phyloP scores from a whole-genome alignment of 805 yeast species.

The Wickerhamomyces canadensis region DNA sequence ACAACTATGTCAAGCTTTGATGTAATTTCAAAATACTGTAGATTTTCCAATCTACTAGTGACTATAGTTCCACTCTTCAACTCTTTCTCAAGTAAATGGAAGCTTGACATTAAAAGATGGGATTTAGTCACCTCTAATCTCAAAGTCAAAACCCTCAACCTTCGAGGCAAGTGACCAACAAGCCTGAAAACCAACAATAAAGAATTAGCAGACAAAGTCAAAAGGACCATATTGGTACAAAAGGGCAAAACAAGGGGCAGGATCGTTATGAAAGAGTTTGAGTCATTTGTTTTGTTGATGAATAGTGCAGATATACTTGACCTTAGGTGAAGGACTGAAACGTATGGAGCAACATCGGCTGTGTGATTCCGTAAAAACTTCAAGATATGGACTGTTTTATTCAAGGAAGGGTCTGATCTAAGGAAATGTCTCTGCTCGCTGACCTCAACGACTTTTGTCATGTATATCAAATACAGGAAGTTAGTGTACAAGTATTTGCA shows the following conservation, averaged over 20 bases:
- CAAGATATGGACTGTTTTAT: neutral
- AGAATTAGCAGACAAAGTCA: conserved; percentile 8
- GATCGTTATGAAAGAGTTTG: neutral
- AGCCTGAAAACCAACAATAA: conserved; percentile 1
- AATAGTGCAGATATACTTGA: conserved; percentile 3
- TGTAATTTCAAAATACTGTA: conserved; percentile 9
- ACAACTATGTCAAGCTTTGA: conserved; percentile 4
- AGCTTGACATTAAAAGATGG: conserved; percentile 1
- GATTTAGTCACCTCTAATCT: conserved; percentile 8
- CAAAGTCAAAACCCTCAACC: conserved; percentile 5
- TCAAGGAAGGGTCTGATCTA: neutral
- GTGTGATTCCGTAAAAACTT: neutral
- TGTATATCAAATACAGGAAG: conserved; percentile 9
- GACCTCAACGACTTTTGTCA: conserved; percentile 7
- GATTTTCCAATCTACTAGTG: neutral
- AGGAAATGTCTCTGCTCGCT: conserved; percentile 3
- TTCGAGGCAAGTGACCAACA: conserved; percentile 4
- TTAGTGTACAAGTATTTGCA: conserved; percentile 8
- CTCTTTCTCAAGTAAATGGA: neutral
- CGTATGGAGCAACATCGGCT: neutral
- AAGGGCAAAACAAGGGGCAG: conserved; percentile 1
- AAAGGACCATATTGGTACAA: conserved; percentile 4
- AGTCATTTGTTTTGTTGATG: neutral
- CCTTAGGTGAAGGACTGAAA: conserved; percentile 5
- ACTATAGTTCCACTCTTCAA: neutral